Evolutionary conservation across 257 asterid genomes (phyloP), one percentile per base, ranked within the genome.

Genomic region (Nicotiana benthamiana): DNA sequence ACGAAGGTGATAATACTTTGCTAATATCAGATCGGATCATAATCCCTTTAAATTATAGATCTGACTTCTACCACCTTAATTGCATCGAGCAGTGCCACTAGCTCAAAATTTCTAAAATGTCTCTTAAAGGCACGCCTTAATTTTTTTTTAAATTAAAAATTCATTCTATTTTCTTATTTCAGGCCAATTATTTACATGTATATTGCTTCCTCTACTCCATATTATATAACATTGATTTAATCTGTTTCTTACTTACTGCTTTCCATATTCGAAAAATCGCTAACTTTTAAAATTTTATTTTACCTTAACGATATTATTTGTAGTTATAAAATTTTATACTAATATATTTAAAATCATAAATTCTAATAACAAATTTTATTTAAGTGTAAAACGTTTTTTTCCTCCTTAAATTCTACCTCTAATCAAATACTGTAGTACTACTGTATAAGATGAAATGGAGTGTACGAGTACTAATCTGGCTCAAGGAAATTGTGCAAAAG

Each of bases 401-500:
- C 3, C 3, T 40, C 3, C 48, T 40, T 40, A 40, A 40, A 36
- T 6, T 36, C 9, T 36, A 36, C 12, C 11, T 9, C 12, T 40
- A 40, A 40, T 9, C 11, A 28, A 28, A 28, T 28, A 28, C 1
- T 28, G 2, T 6, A 34, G 40, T 34, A 34, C 8, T 34, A 34
- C 36, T 34, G 8, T 5, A 34, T 34, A 5, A 70, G 12, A 52
- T 22, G 59, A 22, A 72, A 72, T 54, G 78, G 24, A 46, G 60
- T 20, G 34, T 70, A 28, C 24, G 11, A 72, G 60, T 72, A 72
- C 8, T 72, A 48, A 46, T 46, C 46, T 56, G 46, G 15, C 40
- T 9, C 3, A 70, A 34, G 9, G 54, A 67, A 67, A 67, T 67
- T 76, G 66, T 81, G 16, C 63, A 81, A 83, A 86, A 81, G 89